Base-by-base conservation (phyloP, 768 basidiomycete genomes). In the Pleurotus cornucopiae region DNA sequence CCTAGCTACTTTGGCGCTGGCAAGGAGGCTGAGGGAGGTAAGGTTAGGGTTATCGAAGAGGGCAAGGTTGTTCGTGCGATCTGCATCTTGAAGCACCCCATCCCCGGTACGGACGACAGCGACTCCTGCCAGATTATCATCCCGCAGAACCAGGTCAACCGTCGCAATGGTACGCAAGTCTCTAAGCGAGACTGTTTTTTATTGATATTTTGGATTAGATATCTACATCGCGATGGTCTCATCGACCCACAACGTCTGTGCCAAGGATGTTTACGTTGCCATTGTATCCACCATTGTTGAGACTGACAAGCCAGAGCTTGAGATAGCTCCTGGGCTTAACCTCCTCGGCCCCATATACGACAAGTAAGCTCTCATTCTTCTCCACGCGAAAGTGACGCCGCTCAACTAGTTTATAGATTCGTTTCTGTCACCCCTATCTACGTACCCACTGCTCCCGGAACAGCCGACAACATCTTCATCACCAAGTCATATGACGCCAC, bases 161-260 rank as follows among this genome's bases (percentile, higher is more conserved):
- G 97, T 63, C 85, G 88, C 73, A 91, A 99, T 66, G 97, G 96
- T 91, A 68, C 63, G 86, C 70, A 13, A 20, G 30, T 46, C 30
- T 26, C 21, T 11, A 6, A 21, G 14, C 4, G 47, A 13, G 46
- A 23, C 47, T 47, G 18, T 40, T 16, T 55, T 30, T 30, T 18
- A 59, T 21, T 59, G 46, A 62, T 38, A 57, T 26, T 16, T 44
- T 44, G 41, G 0, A 3, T 41, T 37, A 98, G 97, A 99, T 73
- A 99, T 99, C 71, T 99, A 99, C 76, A 89, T 99, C 66, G 96
- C 97, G 4, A 89, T 91, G 80, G 94, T 99, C 46, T 98, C 97
- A 1, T 85, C 92, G 37, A 94, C 94, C 12, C 97, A 98, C 76
- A 96, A 96, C 65, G 97, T 99, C 62, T 95, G 93, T 63, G 93